Evolutionary conservation across 108 stramenopile species (phyloP), one percentile per base, ranked within the genome.

Genomic region (Hondaea fermentalgiana): DNA sequence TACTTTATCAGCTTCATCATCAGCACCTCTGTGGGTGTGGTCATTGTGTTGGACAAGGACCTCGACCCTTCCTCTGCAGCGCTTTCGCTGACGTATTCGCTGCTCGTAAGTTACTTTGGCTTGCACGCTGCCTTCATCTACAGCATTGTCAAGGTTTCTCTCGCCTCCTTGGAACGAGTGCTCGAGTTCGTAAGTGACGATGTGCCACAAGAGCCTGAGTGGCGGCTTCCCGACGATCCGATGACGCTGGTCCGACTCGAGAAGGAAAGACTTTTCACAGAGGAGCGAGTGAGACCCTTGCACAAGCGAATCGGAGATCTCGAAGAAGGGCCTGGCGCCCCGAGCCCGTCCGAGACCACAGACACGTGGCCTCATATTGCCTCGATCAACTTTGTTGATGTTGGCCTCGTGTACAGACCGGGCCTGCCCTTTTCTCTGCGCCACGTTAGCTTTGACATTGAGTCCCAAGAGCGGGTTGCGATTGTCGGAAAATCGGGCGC

Each of bases 61-160:
- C 47, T 97, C 14, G 95, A 96, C 64, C 96, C 91, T 4, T 51
- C 44, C 71, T 17, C 51, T 5, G 49, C 53, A 3, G 91, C 35
- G 8, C 87, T 89, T 4, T 17, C 89, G 29, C 43, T 87, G 51
- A 35, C 42, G 60, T 47, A n/a, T 35, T 90, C 5, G 5, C 5
- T 58, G 44, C 29, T 21, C 5, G 8, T 72, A 59, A 89, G 59
- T 28, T 44, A 87, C 89, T 83, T 83, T 83, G 35, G 90, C n/a
- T 93, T 94, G 57, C 94, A 95, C 89, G 93, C 93, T 92, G 55
- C 92, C 19, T 91, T 95, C 29, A 59, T 94, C n/a, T 90, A 88
- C 60, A 97, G 98, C 6, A 97, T 98, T 91, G 96, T 97, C 4
- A 95, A 95, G 44, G 97, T 96, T 72, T 96, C 96, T 58, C 97